Conservation (phyloP, 2,329 filamentous ascomycete species). For the Keithomyces neogunnii region DNA sequence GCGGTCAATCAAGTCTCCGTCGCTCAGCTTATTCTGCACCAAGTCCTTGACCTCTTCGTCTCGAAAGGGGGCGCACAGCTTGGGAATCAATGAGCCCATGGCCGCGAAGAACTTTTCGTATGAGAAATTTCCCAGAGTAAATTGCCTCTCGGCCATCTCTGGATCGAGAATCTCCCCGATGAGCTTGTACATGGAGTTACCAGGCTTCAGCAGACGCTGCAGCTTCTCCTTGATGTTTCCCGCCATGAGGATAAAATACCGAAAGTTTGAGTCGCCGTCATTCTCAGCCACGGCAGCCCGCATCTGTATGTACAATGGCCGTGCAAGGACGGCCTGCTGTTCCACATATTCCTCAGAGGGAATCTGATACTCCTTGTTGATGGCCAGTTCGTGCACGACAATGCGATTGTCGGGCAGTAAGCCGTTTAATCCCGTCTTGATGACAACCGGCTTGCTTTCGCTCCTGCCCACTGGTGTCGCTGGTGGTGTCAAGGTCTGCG, state of each 20-base stretch:
- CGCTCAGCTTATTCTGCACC: conserved; percentile 49
- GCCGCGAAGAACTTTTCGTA: conserved; percentile 74
- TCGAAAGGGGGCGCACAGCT: conserved; percentile 73
- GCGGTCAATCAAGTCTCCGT: conserved; percentile 63
- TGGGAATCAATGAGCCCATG: conserved; percentile 66
- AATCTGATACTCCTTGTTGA: conserved; percentile 71
- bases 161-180: conserved; percentile 70
- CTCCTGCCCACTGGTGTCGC: conserved; percentile 36
- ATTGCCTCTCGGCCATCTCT: conserved; percentile 61
- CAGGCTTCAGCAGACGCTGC: conserved; percentile 60
- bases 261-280: conserved; percentile 54
- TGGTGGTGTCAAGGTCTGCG: conserved; percentile 46
- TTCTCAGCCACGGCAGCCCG: conserved; percentile 58
- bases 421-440: conserved; percentile 36
- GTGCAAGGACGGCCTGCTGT: conserved; percentile 41
- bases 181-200: conserved; percentile 64
- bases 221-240: conserved; percentile 64
- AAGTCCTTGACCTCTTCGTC: conserved; percentile 67
- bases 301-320: conserved; percentile 47
- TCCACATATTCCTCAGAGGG: conserved; percentile 51
- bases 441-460: conserved; percentile 26
- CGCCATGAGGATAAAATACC: conserved; percentile 62
- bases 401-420: conserved; percentile 65
- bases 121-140: conserved; percentile 64
- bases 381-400: conserved; percentile 69